Evolutionary conservation across 2,329 filamentous ascomycete species (phyloP).

Genomic region (Hypomyces perniciosus): DNA sequence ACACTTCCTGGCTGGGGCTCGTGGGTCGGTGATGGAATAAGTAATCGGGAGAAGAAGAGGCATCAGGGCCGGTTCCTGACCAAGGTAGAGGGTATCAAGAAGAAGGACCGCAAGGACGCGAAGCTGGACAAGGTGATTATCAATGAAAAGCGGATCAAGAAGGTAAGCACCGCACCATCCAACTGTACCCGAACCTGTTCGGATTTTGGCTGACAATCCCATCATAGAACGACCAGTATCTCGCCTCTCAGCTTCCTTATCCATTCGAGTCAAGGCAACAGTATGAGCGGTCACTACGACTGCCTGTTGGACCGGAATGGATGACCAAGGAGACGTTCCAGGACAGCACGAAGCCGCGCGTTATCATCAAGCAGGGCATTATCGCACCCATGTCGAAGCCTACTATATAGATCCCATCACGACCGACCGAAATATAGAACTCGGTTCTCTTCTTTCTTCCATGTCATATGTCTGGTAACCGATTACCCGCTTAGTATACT

Average conservation of each 20-base stretch:
- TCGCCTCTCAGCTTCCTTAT: slow-evolving; percentile 78
- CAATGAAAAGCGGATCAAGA: slow-evolving; percentile 84
- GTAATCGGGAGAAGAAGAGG: slow-evolving; percentile 59
- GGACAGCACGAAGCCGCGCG: slow-evolving; percentile 77
- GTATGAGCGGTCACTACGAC: slow-evolving; percentile 80
- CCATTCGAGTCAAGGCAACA: slow-evolving; percentile 82
- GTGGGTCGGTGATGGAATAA: slow-evolving; percentile 82
- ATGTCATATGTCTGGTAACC: too few species aligned
- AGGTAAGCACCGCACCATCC: slow-evolving; percentile 45
- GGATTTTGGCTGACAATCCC: neutral
- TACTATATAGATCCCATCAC: slow-evolving; percentile 25
- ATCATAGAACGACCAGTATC: slow-evolving; percentile 71
- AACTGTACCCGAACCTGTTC: neutral
- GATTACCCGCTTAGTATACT: too few species aligned
- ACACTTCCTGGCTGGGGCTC: slow-evolving; percentile 92
- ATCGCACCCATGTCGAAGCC: slow-evolving; percentile 86
- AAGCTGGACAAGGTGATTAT: slow-evolving; percentile 83
- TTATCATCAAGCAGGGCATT: slow-evolving; percentile 85
- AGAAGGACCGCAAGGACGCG: slow-evolving; percentile 71
- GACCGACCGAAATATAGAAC: neutral
- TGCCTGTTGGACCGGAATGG: slow-evolving; percentile 93
- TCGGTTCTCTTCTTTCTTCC: neutral
- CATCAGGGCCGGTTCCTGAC: slow-evolving; percentile 58
- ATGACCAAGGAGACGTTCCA: slow-evolving; percentile 94
- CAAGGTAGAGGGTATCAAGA: slow-evolving; percentile 67